phyloP scores from a whole-genome alignment of 345 rosid genomes.

The Bretschneidera sinensis region DNA sequence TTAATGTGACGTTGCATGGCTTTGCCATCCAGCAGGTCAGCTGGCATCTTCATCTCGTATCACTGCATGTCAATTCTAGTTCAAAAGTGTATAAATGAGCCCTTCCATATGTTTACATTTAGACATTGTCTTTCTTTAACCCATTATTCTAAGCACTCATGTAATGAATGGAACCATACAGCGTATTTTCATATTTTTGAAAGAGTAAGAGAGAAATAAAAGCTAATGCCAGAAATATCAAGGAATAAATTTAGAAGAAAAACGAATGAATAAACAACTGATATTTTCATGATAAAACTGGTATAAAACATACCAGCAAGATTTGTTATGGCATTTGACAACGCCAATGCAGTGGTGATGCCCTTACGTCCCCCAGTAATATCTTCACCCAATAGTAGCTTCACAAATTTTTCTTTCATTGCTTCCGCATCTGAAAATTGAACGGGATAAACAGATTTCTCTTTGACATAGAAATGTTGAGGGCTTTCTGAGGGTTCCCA shows the following conservation, averaged over 20 bases:
- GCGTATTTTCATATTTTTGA: too few relatives aligned
- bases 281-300: not conserved
- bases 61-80: not conserved
- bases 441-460: slow-evolving; percentile 42
- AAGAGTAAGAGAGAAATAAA: too few relatives aligned
- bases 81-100: too few relatives aligned
- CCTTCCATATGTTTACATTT: too few relatives aligned
- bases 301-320: slow-evolving; percentile 62
- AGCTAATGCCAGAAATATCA: not conserved
- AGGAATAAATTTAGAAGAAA: slow-evolving; percentile 10
- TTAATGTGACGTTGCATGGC: not conserved
- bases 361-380: slow-evolving; percentile 75
- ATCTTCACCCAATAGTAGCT: slow-evolving; percentile 84
- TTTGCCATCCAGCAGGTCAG: not conserved
- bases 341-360: slow-evolving; percentile 62
- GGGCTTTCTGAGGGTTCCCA: slow-evolving; percentile 60
- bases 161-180: too few relatives aligned
- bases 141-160: too few relatives aligned
- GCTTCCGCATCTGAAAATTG: slow-evolving; percentile 59
- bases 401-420: slow-evolving; percentile 82
- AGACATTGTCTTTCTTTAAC: too few relatives aligned
- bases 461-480: slow-evolving; percentile 43
- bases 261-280: not conserved
- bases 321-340: slow-evolving; percentile 81
- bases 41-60: not conserved